Evolutionary conservation across 768 basidiomycete genomes (phyloP), one percentile per base, ranked within the genome.

Genomic region (Xerocomellus dryophilus): DNA sequence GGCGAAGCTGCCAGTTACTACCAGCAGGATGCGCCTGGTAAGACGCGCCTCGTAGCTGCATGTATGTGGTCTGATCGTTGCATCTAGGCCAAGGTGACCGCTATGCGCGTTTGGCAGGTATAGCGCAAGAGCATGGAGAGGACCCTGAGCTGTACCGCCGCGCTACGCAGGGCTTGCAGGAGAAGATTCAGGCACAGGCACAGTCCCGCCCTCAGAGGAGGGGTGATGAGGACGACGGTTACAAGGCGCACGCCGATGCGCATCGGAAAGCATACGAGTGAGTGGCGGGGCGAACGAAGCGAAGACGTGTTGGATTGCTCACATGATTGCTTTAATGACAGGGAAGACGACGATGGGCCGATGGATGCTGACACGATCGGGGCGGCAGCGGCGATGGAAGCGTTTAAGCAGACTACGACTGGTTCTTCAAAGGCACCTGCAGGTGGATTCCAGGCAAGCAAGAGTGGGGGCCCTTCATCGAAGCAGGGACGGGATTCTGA

Each of bases 261-360:
- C 70, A 70, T 21, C 54, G 52, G 7, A 70, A 68, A 34, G 70
- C 70, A 32, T 71, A 70, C 29, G 68, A 56, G 68, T 71, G 38
- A 57, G 70, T 52, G 20, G 15, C n/a, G 14, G 25, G 4, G n/a
- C 2, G 14, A 6, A 25, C 21, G 35, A 9, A 29, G 27, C 8
- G 11, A n/a, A 15, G 32, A 11, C 0, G 23, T 25, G 15, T 41
- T 20, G 7, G 27, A 36, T 54, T 1, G 21, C n/a, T 23, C 32
- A 51, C 11, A 6, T 41, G 18, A 31, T 15, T 2, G 15, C 45
- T 39, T 32, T 21, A 21, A 44, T 42, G 25, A 21, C 34, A 70
- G 61, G 32, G 51, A 34, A 8, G 58, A 58, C 3, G 51, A 66
- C 35, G 49, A 63, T 20, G 65, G 53, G 20, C 66, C 66, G n/a